Percentiles rank a stretch among this genome's conserved stretches.
These are phyloP conservation scores for Neophaeococcomyces mojaviensis DNA, from an alignment of 2,329 filamentous ascomycete species.

Conservation along the genomic window DNA sequence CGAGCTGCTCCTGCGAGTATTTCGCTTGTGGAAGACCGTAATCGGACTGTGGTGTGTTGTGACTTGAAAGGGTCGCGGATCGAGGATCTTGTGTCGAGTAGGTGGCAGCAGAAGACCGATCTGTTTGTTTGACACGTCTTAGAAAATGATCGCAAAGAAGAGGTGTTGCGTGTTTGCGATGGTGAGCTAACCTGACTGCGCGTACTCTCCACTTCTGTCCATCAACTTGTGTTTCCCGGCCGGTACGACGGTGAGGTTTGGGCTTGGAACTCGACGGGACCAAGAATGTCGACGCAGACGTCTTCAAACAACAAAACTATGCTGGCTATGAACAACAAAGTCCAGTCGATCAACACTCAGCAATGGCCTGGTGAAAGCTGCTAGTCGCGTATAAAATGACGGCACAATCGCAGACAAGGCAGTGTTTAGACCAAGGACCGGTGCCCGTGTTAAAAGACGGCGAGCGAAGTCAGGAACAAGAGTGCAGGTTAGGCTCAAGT, in stretches of 20 bases:
- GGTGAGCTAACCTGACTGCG: slow-evolving; percentile 75
- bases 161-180: slow-evolving; percentile 58
- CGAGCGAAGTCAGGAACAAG: slow-evolving; percentile 15
- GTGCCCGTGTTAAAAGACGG: slow-evolving; percentile 18
- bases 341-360: slow-evolving; percentile 1
- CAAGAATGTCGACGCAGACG: not conserved
- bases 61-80: slow-evolving; percentile 62
- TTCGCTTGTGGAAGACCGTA: slow-evolving; percentile 77
- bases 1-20: slow-evolving; percentile 73
- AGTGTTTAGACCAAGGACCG: slow-evolving; percentile 19
- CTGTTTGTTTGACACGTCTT: slow-evolving; percentile 46
- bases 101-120: slow-evolving; percentile 88
- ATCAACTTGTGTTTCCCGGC: slow-evolving; percentile 28
- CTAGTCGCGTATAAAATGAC: slow-evolving; percentile 11
- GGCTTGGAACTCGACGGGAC: slow-evolving; percentile 2
- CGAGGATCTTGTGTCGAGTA: slow-evolving; percentile 78
- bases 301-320: slow-evolving; percentile 4
- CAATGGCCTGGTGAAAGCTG: not conserved
- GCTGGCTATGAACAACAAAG: slow-evolving; percentile 2
- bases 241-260: not conserved
- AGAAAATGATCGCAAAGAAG: slow-evolving; percentile 16
- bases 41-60: slow-evolving; percentile 80
- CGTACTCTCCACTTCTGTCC: slow-evolving; percentile 63
- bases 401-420: slow-evolving; percentile 21
- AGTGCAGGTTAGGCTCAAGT: slow-evolving; percentile 14